phyloP scores from a whole-genome alignment of 2,329 filamentous ascomycete species.

The Penicillium nordicum region DNA sequence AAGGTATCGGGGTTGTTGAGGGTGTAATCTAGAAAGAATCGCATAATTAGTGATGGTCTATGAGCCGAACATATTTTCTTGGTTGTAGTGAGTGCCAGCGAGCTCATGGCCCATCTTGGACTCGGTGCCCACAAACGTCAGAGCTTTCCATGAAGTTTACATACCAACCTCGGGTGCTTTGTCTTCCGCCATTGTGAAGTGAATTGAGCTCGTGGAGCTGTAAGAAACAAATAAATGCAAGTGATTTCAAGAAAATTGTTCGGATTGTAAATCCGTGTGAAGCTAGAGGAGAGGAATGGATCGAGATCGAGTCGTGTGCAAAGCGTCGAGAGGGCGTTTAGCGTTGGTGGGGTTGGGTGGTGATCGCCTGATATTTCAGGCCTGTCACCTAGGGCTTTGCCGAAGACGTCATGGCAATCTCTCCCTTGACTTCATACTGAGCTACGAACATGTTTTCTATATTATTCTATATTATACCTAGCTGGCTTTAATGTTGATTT shows the following conservation, averaged over 20 bases:
- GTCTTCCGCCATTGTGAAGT: conserved; percentile 39
- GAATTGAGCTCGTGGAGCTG: conserved; percentile 25
- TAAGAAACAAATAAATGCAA: conserved; percentile 17
- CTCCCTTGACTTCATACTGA: conserved; percentile 6
- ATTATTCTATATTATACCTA: background rate
- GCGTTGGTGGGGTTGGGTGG: conserved; percentile 29
- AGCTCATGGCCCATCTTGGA: conserved; percentile 19
- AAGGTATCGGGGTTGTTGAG: conserved; percentile 90
- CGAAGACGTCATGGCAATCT: conserved; percentile 20
- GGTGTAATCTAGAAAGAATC: conserved; percentile 65
- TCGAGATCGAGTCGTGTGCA: conserved; percentile 31
- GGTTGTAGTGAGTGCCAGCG: conserved; percentile 15
- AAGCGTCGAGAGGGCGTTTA: conserved; percentile 21
- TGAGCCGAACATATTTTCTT: background rate
- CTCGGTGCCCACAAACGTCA: conserved; percentile 33
- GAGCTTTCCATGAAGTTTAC: conserved; percentile 34
- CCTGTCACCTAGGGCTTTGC: conserved; percentile 21
- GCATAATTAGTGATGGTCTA: conserved; percentile 16
- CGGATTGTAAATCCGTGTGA: conserved; percentile 21
- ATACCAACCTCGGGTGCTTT: conserved; percentile 43
- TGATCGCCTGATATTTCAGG: conserved; percentile 18
- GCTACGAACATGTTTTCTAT: background rate
- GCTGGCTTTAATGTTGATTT: background rate
- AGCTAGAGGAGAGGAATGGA: conserved; percentile 23
- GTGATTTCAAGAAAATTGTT: conserved; percentile 15